Evolutionary conservation across 2,329 filamentous ascomycete species (phyloP), one percentile per base, ranked within the genome.

Genomic region (Botrytis paeoniae): DNA sequence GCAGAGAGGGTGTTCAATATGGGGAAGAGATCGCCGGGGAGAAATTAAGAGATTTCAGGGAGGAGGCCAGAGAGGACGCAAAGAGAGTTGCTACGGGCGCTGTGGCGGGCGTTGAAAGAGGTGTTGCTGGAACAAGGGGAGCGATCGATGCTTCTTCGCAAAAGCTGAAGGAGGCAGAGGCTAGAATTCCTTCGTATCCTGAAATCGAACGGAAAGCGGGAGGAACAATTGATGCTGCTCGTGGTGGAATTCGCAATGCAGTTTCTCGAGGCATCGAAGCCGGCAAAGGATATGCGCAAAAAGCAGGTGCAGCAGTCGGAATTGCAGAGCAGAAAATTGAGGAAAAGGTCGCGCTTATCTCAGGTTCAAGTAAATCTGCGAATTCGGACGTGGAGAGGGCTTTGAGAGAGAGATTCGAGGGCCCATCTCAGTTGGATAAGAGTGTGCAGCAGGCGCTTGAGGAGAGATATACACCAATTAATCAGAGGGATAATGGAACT

Each of bases 401-500:
- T 16, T 82, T 90, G 73, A 82, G 84, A 72, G 83, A 89, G 81
- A 83, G 88, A 68, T 90, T 85, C 76, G 82, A 85, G 79, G 84
- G 83, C 76, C 78, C 82, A 8, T 73, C 75, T 60, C 80, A 80
- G 10, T 78, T 84, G 75, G 82, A 84, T 74, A 86, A 86, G 81
- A 86, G 83, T 63, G 85, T 87, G 32, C 84, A 87, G 75, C 85
- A 89, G 78, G 83, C 85, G 60, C 80, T 91, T 70, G 84, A 82
- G 66, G 86, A 89, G 79, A 83, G 88, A 77, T 90, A 90, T 78
- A 84, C 80, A 76, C 85, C 85, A 0, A 80, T 87, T 74, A 83
- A 81, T 48, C 45, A 76, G 73, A 82, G 77, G 61, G 79, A 80
- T 18, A 81, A 82, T 65, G 80, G 81, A 60, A 75, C 78, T 35